Percentiles rank a stretch among this genome's conserved stretches.
Evolutionary conservation across 306 rosid species (phyloP).

Genomic region (Cucumis hystrix): DNA sequence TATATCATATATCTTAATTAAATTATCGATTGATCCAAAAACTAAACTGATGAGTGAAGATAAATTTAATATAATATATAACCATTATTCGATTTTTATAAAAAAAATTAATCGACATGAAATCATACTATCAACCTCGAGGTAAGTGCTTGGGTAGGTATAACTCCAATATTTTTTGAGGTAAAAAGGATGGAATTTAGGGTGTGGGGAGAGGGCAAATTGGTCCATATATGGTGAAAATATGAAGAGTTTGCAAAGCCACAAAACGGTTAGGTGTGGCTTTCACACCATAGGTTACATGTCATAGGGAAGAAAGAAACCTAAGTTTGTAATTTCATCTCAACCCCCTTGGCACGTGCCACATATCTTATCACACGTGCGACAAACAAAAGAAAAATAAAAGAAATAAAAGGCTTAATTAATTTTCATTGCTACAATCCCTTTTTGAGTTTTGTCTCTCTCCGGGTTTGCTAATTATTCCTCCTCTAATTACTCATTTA

Average conservation of each 20-base stretch:
- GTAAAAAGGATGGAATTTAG: not conserved
- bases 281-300: not conserved
- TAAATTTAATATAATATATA: too few species aligned
- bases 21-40: too few species aligned
- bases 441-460: conserved; percentile 7
- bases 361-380: not conserved
- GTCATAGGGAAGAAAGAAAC: not conserved
- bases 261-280: conserved; percentile 4
- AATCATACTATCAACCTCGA: too few species aligned
- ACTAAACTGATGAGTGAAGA: too few species aligned
- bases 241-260: not conserved
- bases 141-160: too few species aligned
- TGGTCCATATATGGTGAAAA: not conserved
- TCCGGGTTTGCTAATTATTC: not conserved
- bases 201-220: not conserved
- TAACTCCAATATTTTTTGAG: too few species aligned
- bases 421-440: not conserved
- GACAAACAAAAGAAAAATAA: not conserved
- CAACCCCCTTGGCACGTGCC: not conserved
- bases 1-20: too few species aligned
- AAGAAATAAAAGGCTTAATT: not conserved
- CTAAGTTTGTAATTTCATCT: not conserved
- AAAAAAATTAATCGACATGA: too few species aligned
- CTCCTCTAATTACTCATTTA: not conserved
- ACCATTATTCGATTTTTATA: too few species aligned